Conservation (phyloP, 805 yeast species). For the Starmera pachycereana region DNA sequence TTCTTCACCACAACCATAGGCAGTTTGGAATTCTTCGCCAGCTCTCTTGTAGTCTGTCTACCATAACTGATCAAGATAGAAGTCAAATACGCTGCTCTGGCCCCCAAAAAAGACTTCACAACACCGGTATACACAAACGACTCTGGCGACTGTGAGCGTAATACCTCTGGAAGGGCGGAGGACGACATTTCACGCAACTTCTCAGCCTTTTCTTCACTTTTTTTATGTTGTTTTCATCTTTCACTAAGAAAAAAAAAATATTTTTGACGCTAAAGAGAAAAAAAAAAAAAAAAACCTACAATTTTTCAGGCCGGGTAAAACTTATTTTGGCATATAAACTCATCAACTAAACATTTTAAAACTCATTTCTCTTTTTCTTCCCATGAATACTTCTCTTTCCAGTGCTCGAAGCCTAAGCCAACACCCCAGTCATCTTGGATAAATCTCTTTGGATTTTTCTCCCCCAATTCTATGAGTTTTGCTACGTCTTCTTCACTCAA, state of each 20-base stretch:
- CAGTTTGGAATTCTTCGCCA: constrained; percentile 36
- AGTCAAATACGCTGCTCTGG: constrained; percentile 55
- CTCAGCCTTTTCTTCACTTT: too few species aligned
- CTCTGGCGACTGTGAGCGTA: constrained; percentile 50
- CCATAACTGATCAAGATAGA: constrained; percentile 59
- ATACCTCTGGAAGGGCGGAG: constrained; percentile 16
- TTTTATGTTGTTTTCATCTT: too few species aligned
- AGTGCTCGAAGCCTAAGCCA: constrained; percentile 11
- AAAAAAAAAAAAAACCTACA: too few species aligned
- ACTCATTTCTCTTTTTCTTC: too few species aligned
- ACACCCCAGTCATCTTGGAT: constrained; percentile 18
- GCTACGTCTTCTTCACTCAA: constrained; percentile 32
- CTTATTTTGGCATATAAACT: too few species aligned
- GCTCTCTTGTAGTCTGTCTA: constrained; percentile 45
- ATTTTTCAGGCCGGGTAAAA: too few species aligned
- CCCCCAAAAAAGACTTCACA: constrained; percentile 53
- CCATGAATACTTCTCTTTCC: constrained; percentile 1
- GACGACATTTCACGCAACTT: too few species aligned
- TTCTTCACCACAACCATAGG: constrained; percentile 45
- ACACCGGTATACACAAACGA: constrained; percentile 48
- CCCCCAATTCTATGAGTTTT: constrained; percentile 24
- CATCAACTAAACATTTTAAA: too few species aligned
- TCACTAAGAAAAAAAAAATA: too few species aligned
- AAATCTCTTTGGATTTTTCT: constrained; percentile 21
- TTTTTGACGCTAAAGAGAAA: too few species aligned